Evolutionary conservation across 805 yeast species (phyloP).

Genomic region (Metschnikowia similis): DNA sequence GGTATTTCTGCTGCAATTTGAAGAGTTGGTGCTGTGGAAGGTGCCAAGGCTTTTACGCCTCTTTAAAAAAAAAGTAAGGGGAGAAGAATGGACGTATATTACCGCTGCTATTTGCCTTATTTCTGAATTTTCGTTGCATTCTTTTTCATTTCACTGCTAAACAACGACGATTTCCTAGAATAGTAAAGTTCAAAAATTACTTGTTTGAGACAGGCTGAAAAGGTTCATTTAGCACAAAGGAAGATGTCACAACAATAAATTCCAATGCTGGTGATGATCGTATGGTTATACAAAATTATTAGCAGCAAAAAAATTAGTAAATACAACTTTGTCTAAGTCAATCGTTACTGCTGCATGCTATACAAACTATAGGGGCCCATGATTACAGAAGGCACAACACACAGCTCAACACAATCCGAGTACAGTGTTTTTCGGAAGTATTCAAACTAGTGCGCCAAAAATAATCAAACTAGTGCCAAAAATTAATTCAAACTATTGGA

Average conservation of each 20-base stretch:
- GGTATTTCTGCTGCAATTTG: slow-evolving; percentile 79
- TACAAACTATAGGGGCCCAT: too few relatives aligned
- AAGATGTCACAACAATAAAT: slow-evolving; percentile 7
- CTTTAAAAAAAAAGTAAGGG: slow-evolving; percentile 58
- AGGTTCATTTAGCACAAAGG: slow-evolving; percentile 40
- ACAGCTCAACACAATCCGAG: too few relatives aligned
- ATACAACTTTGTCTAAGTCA: too few relatives aligned
- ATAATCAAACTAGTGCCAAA: too few relatives aligned
- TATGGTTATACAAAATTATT: slow-evolving; percentile 4
- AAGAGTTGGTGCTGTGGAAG: slow-evolving; percentile 82
- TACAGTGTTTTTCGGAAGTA: too few relatives aligned
- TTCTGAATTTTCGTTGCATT: slow-evolving; percentile 56
- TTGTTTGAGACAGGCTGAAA: slow-evolving; percentile 57
- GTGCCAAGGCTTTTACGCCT: slow-evolving; percentile 68
- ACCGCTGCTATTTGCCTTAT: slow-evolving; percentile 73
- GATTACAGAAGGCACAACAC: too few relatives aligned
- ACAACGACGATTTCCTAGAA: slow-evolving; percentile 62
- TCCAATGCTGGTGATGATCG: slow-evolving; percentile 13
- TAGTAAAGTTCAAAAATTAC: slow-evolving; percentile 59
- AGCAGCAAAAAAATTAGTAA: background rate
- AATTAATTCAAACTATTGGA: too few relatives aligned
- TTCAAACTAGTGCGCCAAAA: too few relatives aligned
- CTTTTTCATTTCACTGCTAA: slow-evolving; percentile 63
- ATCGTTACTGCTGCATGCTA: too few relatives aligned
- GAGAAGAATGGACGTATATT: slow-evolving; percentile 71